Percentiles rank a stretch among this genome's conserved stretches.
Conservation (phyloP, 1,284 basidiomycete species). For the Porphyrellus sp. region DNA sequence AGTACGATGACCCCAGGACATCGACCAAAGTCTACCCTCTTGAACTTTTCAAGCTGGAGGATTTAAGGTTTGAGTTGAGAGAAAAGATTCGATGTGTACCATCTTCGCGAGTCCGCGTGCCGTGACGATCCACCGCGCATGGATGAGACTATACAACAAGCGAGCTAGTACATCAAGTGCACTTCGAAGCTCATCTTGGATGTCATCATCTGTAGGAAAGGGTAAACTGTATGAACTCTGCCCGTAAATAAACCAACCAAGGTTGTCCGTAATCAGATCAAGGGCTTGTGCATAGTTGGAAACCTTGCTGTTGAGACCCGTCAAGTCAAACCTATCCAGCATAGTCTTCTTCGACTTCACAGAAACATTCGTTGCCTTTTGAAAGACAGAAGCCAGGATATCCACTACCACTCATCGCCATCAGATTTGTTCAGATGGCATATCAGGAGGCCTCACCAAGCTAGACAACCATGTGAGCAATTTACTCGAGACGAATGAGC, state of each 20-base stretch:
- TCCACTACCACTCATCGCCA: slow-evolving; percentile 61
- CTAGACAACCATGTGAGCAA: slow-evolving; percentile 31
- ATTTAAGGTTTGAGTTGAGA: slow-evolving; percentile 6
- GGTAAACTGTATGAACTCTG: not conserved
- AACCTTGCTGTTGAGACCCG: slow-evolving; percentile 95
- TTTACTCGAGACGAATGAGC: slow-evolving; percentile 9
- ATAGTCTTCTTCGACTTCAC: slow-evolving; percentile 99
- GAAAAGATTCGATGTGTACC: slow-evolving; percentile 48
- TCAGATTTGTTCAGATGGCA: slow-evolving; percentile 18
- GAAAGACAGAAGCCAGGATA: slow-evolving; percentile 98
- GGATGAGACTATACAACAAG: slow-evolving; percentile 92
- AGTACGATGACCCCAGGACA: slow-evolving; percentile 63
- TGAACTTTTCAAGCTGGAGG: slow-evolving; percentile 89
- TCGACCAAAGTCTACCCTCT: slow-evolving; percentile 92
- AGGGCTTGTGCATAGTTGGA: slow-evolving; percentile 92
- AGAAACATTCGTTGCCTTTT: slow-evolving; percentile 98
- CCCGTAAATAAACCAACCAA: slow-evolving; percentile 53
- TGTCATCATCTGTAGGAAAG: slow-evolving; percentile 64
- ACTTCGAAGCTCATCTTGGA: slow-evolving; percentile 72
- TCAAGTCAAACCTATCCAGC: slow-evolving; percentile 96
- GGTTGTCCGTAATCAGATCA: slow-evolving; percentile 92
- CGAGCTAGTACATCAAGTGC: slow-evolving; percentile 90
- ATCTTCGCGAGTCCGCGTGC: slow-evolving; percentile 92
- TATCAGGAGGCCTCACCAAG: slow-evolving; percentile 38
- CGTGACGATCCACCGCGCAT: slow-evolving; percentile 95